A percentile compares a stretch with the other conserved stretches of the same genome.
Evolutionary conservation across 192 early-diverging fungal genomes (phyloP).

Genomic region (Coemansia sp.): DNA sequence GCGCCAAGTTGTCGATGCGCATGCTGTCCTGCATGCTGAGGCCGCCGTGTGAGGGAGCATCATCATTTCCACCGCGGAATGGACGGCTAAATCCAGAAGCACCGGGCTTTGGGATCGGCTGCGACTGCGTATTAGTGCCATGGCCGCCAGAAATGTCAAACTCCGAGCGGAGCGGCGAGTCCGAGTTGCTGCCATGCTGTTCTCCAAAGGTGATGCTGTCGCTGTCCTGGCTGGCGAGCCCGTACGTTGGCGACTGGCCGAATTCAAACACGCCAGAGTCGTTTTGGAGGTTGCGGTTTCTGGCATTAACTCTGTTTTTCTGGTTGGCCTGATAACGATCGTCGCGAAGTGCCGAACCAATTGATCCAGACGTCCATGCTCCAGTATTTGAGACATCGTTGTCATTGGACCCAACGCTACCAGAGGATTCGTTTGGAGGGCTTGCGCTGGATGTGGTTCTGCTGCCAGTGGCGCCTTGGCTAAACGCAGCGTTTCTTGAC

Average conservation of each 20-base stretch:
- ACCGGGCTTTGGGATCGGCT: conserved; percentile 43
- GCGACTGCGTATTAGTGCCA: conserved; percentile 29
- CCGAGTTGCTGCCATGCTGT: conserved; percentile 13
- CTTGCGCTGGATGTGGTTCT: conserved; percentile 15
- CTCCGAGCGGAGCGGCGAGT: conserved; percentile 29
- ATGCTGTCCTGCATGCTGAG: conserved; percentile 50
- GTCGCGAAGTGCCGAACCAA: conserved; percentile 14
- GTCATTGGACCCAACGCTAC: conserved; percentile 15
- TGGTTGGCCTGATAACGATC: conserved; percentile 4
- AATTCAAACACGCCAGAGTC: conserved; percentile 12
- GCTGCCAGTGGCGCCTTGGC: conserved; percentile 1
- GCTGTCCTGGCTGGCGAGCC: conserved; percentile 8
- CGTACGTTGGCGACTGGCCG: neutral
- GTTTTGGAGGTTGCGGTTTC: neutral
- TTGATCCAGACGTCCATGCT: conserved; percentile 19
- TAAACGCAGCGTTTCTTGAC: neutral
- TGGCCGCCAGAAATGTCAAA: conserved; percentile 13
- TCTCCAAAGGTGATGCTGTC: conserved; percentile 16
- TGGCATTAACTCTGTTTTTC: neutral
- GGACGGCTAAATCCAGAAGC: conserved; percentile 23
- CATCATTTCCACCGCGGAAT: conserved; percentile 13
- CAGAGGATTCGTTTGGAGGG: conserved; percentile 11
- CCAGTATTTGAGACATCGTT: conserved; percentile 4
- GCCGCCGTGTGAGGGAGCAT: conserved; percentile 16
- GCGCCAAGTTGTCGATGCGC: conserved; percentile 44